Percentiles rank a stretch among this genome's conserved stretches.
Conservation (phyloP, 179 eudicot species). For the Patellifolia procumbens region DNA sequence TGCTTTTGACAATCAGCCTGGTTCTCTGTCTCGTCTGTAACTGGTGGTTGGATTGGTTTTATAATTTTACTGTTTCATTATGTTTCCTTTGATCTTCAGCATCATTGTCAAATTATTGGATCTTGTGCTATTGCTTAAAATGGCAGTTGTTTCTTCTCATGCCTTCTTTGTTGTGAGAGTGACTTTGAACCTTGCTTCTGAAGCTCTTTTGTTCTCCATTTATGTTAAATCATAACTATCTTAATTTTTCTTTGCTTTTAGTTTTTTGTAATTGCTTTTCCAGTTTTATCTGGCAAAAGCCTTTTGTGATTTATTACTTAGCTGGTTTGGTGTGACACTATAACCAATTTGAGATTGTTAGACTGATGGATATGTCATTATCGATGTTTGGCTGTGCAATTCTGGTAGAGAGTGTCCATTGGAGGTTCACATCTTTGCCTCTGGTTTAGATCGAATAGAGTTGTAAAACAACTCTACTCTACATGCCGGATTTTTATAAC, state of each 20-base stretch:
- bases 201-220: too few species aligned
- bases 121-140: too few species aligned
- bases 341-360: background rate
- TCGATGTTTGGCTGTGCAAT: background rate
- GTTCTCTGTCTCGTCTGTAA: conserved; percentile 4
- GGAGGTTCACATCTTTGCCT: background rate
- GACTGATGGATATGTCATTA: background rate
- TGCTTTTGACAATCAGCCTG: background rate
- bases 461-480: too few species aligned
- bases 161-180: too few species aligned
- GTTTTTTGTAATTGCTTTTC: background rate
- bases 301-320: too few species aligned
- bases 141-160: too few species aligned
- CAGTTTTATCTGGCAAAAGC: background rate
- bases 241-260: too few species aligned
- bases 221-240: too few species aligned
- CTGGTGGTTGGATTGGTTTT: background rate
- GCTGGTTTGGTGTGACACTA: background rate
- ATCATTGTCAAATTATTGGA: too few species aligned
- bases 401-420: too few species aligned
- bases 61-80: background rate
- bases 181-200: too few species aligned
- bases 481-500: too few species aligned
- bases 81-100: background rate
- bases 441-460: background rate